A percentile compares a stretch with the other conserved stretches of the same genome.
Conservation (phyloP, 495 filamentous ascomycete species). For the Penicillium dipodomyicola region DNA sequence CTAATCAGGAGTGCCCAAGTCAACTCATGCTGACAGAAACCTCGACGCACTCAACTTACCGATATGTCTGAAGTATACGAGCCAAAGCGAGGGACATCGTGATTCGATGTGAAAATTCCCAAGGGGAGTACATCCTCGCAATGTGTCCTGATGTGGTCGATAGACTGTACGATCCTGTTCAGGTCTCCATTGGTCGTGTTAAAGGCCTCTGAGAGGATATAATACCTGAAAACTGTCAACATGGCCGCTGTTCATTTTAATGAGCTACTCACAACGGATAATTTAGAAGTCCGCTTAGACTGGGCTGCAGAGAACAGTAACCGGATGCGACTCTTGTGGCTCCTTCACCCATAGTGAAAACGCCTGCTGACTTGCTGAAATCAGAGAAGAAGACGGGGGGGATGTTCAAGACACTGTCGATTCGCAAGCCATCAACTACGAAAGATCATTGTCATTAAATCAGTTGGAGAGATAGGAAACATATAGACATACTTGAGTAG, state of each 20-base stretch:
- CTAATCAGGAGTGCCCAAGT: constrained; percentile 22
- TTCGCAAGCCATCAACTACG: constrained; percentile 64
- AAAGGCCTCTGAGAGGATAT: constrained; percentile 55
- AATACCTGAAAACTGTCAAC: constrained; percentile 64
- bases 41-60: constrained; percentile 20
- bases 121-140: constrained; percentile 57
- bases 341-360: constrained; percentile 66
- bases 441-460: constrained; percentile 8
- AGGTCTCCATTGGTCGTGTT: constrained; percentile 44
- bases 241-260: constrained; percentile 28
- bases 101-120: constrained; percentile 70
- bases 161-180: constrained; percentile 48
- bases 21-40: constrained; percentile 10
- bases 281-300: constrained; percentile 56
- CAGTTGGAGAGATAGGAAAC: constrained; percentile 4
- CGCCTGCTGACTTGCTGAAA: constrained; percentile 58
- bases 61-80: constrained; percentile 39
- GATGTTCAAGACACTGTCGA: constrained; percentile 70
- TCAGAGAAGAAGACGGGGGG: constrained; percentile 58
- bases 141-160: constrained; percentile 36
- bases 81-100: constrained; percentile 61
- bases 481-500: constrained; percentile 46
- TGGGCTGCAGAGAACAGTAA: constrained; percentile 58
- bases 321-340: constrained; percentile 55
- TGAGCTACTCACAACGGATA: constrained; percentile 56